Base-by-base conservation (phyloP, 495 filamentous ascomycete genomes). In the Cairneyella variabilis region DNA sequence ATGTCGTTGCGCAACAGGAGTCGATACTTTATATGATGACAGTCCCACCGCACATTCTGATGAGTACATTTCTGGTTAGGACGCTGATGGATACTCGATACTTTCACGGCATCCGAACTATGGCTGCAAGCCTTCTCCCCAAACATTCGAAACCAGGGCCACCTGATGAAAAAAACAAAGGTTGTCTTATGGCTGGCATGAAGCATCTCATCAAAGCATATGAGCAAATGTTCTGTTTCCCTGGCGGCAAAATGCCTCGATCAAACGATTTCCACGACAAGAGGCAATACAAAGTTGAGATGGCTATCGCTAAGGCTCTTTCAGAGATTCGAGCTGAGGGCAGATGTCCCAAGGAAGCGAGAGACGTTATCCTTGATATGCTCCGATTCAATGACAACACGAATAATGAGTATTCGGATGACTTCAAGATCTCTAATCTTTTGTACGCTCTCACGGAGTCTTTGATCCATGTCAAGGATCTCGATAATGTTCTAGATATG, bases 1-100 rank as follows among this genome's bases (percentile, higher is more conserved):
- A 99, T 71, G 90, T 99, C 41, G 86, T 96, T 42, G 93, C 93
- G 10, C 93, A 99, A 56, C 79, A 95, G 53, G 93, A 98, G 51
- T 71, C 77, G 3, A 73, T 82, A 71, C 65, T 77, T 0, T 78
- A 69, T 57, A 57, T 68, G 9, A 58, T 57, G 17, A 62, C 60
- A 26, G 55, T 62, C 7, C 63, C 64, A n/a, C 56, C 83, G 11
- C 86, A 91, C 67, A 79, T 83, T 22, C 74, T 97, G 34, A 83
- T 88, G 11, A 88, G 93, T 0, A 91, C 89, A 1, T 88, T 97
- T 53, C 81, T 97, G 36, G 76, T 89, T 6, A 80, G 91, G 26
- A 97, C 93, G 0, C 69, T 96, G 25, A 89, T 96, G 82, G 93
- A 99, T 65, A 75, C 76, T 44, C 80, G 91, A 46, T 99, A 99